Conservation (phyloP, 2,329 filamentous ascomycete genomes). For the Reticulascus tulasneorum region DNA sequence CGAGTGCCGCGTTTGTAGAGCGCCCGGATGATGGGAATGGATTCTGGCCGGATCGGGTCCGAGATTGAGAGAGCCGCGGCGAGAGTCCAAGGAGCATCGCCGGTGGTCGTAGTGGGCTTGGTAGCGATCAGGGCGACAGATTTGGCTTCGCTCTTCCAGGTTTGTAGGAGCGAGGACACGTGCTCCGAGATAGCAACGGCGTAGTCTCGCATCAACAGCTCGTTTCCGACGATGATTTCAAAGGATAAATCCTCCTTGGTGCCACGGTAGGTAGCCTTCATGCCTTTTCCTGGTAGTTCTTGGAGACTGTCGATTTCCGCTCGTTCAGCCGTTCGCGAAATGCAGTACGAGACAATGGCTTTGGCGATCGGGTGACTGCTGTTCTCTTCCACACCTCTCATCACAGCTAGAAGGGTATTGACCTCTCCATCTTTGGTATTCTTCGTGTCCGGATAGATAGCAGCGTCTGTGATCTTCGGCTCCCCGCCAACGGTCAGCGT, state of each 20-base stretch:
- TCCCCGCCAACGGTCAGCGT: slow-evolving; percentile 73
- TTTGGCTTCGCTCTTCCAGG: slow-evolving; percentile 61
- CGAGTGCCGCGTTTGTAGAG: slow-evolving; percentile 63
- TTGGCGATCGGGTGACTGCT: slow-evolving; percentile 73
- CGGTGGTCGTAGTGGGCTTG: slow-evolving; percentile 18
- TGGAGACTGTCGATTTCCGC: slow-evolving; percentile 43
- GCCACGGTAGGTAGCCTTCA: slow-evolving; percentile 51
- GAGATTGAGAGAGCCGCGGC: slow-evolving; percentile 70
- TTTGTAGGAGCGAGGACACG: slow-evolving; percentile 35
- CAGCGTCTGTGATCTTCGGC: slow-evolving; percentile 60
- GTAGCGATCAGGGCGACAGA: slow-evolving; percentile 59
- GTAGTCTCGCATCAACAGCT: slow-evolving; percentile 58
- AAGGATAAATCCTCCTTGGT: slow-evolving; percentile 26
- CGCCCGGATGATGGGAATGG: slow-evolving; percentile 57
- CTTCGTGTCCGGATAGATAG: slow-evolving; percentile 32
- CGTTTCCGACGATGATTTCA: slow-evolving; percentile 67
- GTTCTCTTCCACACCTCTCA: slow-evolving; percentile 62
- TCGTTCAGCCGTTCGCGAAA: slow-evolving; percentile 24
- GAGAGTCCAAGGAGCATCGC: slow-evolving; percentile 41
- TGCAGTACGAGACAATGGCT: slow-evolving; percentile 63
- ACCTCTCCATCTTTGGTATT: slow-evolving; percentile 13
- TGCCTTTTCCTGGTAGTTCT: slow-evolving; percentile 68
- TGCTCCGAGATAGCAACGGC: slow-evolving; percentile 32
- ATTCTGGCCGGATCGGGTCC: slow-evolving; percentile 75
- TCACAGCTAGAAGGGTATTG: slow-evolving; percentile 42